Percentiles rank a stretch among this genome's conserved stretches.
Evolutionary conservation across 2,329 filamentous ascomycete species (phyloP).

Genomic region (Fusarium anguioides): DNA sequence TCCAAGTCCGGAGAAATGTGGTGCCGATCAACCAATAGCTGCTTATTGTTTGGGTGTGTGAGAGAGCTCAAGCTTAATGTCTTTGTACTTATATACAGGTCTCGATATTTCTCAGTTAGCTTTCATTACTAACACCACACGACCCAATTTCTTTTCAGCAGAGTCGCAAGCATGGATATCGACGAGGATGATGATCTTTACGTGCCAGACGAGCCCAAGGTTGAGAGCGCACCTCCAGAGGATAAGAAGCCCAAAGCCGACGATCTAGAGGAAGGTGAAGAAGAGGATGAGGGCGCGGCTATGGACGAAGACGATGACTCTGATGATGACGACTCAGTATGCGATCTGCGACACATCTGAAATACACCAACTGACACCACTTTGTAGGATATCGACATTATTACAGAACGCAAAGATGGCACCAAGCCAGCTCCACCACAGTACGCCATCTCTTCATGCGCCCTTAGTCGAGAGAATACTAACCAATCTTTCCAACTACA

Average conservation of each 20-base stretch:
- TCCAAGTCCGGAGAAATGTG: constrained; percentile 45
- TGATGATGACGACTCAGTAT: constrained; percentile 62
- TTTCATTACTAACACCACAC: not conserved
- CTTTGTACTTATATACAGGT: constrained; percentile 11
- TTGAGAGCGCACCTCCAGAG: constrained; percentile 46
- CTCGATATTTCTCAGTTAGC: not conserved
- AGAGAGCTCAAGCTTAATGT: constrained; percentile 38
- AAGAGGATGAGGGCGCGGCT: constrained; percentile 69
- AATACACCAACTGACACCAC: constrained; percentile 3
- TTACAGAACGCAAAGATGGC: constrained; percentile 74
- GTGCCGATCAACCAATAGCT: constrained; percentile 33
- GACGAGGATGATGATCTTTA: constrained; percentile 77
- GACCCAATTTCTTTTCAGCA: not conserved
- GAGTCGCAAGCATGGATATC: constrained; percentile 66
- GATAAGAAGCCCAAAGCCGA: constrained; percentile 56
- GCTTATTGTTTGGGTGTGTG: too few species aligned
- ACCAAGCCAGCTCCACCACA: constrained; percentile 68
- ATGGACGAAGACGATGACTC: constrained; percentile 61
- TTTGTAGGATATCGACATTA: constrained; percentile 72
- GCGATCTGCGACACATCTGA: not conserved
- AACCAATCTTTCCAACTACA: constrained; percentile 43
- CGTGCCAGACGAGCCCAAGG: constrained; percentile 66
- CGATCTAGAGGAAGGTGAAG: constrained; percentile 72
- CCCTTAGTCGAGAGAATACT: not conserved
- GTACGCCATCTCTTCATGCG: constrained; percentile 54